A percentile compares a stretch with the other conserved stretches of the same genome.
Conservation (phyloP, 2,329 filamentous ascomycete genomes). For the Penicillium occitanis region DNA sequence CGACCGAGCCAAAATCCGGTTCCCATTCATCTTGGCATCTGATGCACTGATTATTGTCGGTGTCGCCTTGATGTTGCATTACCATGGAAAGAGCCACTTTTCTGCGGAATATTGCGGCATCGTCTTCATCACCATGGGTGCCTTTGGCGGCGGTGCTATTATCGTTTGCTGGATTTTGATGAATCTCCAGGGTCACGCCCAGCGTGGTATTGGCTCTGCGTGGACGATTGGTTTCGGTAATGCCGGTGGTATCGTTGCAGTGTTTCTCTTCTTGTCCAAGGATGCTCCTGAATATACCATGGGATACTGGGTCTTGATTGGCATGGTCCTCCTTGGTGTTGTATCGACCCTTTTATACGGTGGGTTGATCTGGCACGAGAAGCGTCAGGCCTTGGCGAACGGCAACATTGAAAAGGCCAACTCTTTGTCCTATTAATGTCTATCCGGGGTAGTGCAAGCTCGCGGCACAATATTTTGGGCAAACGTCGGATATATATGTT, state of each 20-base stretch:
- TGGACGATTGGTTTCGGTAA: slow-evolving; percentile 37
- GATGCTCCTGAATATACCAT: slow-evolving; percentile 31
- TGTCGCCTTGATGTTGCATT: slow-evolving; percentile 28
- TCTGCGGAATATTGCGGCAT: slow-evolving; percentile 42
- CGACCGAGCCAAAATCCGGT: slow-evolving; percentile 26
- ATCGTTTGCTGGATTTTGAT: slow-evolving; percentile 44
- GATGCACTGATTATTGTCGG: slow-evolving; percentile 28
- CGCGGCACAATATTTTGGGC: background rate
- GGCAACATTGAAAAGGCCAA: slow-evolving; percentile 19
- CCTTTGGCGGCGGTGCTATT: slow-evolving; percentile 27
- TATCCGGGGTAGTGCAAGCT: background rate
- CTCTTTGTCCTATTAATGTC: slow-evolving; percentile 14
- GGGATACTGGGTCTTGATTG: slow-evolving; percentile 32
- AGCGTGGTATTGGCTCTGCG: slow-evolving; percentile 33
- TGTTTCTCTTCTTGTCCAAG: slow-evolving; percentile 30
- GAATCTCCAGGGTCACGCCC: slow-evolving; percentile 39
- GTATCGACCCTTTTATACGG: slow-evolving; percentile 23
- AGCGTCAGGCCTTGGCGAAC: slow-evolving; percentile 8
- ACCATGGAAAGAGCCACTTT: slow-evolving; percentile 29
- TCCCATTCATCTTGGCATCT: slow-evolving; percentile 28
- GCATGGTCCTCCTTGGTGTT: slow-evolving; percentile 22
- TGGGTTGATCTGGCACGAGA: slow-evolving; percentile 19
- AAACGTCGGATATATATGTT: background rate
- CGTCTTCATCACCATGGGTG: slow-evolving; percentile 43
- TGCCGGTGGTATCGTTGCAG: slow-evolving; percentile 33